Percentiles rank a stretch among this genome's conserved stretches.
Evolutionary conservation across 2,329 filamentous ascomycete species (phyloP).

Genomic region (Penicillium concentricum): DNA sequence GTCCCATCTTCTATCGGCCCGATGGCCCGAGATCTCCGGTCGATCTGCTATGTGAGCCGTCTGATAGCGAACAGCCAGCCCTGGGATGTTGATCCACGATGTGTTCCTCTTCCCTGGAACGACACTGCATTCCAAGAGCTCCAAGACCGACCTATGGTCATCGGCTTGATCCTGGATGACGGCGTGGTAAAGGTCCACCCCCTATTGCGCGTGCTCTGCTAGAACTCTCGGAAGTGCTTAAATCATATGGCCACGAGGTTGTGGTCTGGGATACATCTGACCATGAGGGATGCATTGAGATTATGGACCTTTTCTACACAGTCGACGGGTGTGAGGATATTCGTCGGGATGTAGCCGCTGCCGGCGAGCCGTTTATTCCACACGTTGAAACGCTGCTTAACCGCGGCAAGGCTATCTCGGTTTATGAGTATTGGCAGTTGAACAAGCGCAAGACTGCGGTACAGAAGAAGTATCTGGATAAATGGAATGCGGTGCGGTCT

Average conservation of each 20-base stretch:
- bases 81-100: constrained; percentile 57
- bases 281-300: constrained; percentile 54
- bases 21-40: constrained; percentile 53
- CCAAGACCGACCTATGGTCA: constrained; percentile 47
- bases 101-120: constrained; percentile 56
- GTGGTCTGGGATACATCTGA: constrained; percentile 53
- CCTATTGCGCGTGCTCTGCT: constrained; percentile 51
- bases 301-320: constrained; percentile 63
- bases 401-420: constrained; percentile 54
- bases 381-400: constrained; percentile 60
- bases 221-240: constrained; percentile 37
- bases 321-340: constrained; percentile 65
- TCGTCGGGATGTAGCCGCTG: constrained; percentile 51
- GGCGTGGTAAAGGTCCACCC: constrained; percentile 57
- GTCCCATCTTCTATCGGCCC: constrained; percentile 64
- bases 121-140: constrained; percentile 44
- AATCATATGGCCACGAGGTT: constrained; percentile 54
- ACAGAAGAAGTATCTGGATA: constrained; percentile 58
- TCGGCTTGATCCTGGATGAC: constrained; percentile 54
- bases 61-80: constrained; percentile 50
- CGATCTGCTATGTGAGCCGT: constrained; percentile 51
- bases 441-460: constrained; percentile 57
- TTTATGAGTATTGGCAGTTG: constrained; percentile 67
- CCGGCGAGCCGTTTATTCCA: constrained; percentile 60
- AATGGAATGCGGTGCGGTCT: constrained; percentile 54